Evolutionary conservation across 352 stramenopile genomes (phyloP), one percentile per base, ranked within the genome.

Genomic region (Pythium brachiatum): DNA sequence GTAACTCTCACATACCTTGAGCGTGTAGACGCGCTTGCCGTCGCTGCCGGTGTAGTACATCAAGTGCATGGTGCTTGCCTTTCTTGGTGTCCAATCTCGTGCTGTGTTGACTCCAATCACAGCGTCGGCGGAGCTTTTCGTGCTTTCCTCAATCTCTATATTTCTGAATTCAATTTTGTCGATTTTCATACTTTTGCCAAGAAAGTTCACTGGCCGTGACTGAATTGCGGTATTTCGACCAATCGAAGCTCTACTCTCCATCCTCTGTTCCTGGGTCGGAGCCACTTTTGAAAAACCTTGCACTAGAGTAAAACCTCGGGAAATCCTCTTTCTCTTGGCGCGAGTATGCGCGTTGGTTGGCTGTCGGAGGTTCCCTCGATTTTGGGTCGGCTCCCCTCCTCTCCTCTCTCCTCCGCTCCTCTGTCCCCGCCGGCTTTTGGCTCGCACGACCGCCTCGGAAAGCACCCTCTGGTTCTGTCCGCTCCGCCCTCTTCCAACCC

Each of bases 11-110:
- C 83, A 52, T 76, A 98, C 93, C 91, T 99, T 99, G 29, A 99
- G 92, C 67, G 97, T 99, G 85, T 99, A 99, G 20, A 99, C 94
- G 53, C 97, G 86, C 79, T 99, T 99, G 71, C 97, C 97, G 74
- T 93, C 86, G 20, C 74, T 80, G 70, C 97, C 94, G 43, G 98
- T 72, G 83, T 99, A 99, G 80, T 98, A 99, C 97, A 99, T 99
- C 67, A 99, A 90, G 83, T 99, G 97, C 97, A 99, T 99, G 62
- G 61, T 88, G 59, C 3, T 51, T 31, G 43, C 62, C 47, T 31
- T 55, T 21, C 11, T 62, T 25, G 34, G 34, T 48, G 52, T 48
- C 21, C 27, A 53, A 43, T 46, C 46, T 48, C 16, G 8, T 44
- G 50, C 20, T 34, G 55, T 54, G 56, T 39, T 32, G 29, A 53